A percentile compares a stretch with the other conserved stretches of the same genome.
Evolutionary conservation across 768 basidiomycete species (phyloP).

Genomic region (Lentinus tigrinus): DNA sequence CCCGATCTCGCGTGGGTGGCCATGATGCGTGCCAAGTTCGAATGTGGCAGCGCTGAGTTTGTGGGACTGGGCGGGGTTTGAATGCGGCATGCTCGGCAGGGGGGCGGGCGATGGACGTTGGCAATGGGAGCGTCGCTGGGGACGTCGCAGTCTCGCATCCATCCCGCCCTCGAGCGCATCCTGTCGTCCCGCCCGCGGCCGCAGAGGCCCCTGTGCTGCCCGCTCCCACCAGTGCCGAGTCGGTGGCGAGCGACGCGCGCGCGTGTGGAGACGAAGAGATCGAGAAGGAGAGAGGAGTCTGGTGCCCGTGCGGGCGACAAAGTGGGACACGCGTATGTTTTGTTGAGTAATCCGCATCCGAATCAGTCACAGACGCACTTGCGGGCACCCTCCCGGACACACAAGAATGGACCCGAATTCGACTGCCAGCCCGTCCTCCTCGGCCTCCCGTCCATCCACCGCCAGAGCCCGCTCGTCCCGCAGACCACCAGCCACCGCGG

Average conservation of each 20-base stretch:
- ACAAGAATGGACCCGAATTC: conserved; percentile 21
- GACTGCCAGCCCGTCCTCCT: conserved; percentile 15
- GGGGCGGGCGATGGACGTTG: neutral
- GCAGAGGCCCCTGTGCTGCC: neutral
- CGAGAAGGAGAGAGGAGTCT: conserved; percentile 1
- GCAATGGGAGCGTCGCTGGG: neutral
- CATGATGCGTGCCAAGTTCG: too few relatives aligned
- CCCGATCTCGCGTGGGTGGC: conserved; percentile 14
- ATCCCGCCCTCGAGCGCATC: neutral
- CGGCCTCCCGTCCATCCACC: conserved; percentile 9
- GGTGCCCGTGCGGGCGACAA: conserved; percentile 6
- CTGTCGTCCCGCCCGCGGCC: neutral
- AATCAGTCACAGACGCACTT: conserved; percentile 13
- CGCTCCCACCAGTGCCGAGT: neutral
- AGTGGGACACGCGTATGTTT: neutral
- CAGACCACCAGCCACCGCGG: too few relatives aligned
- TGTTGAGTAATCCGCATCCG: conserved; percentile 14
- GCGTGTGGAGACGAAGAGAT: neutral
- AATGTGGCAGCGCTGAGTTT: conserved; percentile 5
- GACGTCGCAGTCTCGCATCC: neutral
- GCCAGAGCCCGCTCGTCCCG: conserved; percentile 14
- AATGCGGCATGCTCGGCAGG: conserved; percentile 17
- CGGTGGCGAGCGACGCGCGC: neutral
- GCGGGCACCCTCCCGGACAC: neutral
- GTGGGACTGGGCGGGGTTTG: conserved; percentile 5